Conservation (phyloP, 2,329 filamentous ascomycete genomes). For the Fusarium robinianum region DNA sequence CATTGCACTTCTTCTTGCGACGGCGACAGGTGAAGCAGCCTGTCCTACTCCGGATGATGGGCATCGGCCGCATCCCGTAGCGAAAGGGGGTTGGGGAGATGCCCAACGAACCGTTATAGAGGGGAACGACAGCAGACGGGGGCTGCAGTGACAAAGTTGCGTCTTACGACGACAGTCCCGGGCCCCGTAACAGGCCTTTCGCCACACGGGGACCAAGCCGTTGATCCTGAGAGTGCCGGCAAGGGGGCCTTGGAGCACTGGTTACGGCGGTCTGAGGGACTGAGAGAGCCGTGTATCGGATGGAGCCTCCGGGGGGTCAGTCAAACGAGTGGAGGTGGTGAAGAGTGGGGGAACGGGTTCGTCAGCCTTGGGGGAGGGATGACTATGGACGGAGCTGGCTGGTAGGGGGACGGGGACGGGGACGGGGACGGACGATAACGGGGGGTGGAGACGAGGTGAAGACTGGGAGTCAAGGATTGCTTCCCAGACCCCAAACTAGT, state of each 20-base stretch:
- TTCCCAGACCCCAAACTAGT: neutral
- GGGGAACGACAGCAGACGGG: slow-evolving; percentile 2
- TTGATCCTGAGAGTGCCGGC: neutral
- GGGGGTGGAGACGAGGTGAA: neutral
- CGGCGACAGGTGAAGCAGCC: slow-evolving; percentile 56
- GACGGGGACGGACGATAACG: slow-evolving; percentile 1
- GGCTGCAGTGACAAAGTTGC: slow-evolving; percentile 6
- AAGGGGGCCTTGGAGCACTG: slow-evolving; percentile 6
- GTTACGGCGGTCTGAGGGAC: slow-evolving; percentile 3
- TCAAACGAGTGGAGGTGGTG: slow-evolving; percentile 31
- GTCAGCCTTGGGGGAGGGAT: slow-evolving; percentile 12
- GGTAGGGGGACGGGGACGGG: neutral
- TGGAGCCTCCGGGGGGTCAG: slow-evolving; percentile 24
- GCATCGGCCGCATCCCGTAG: slow-evolving; percentile 39
- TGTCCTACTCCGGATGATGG: slow-evolving; percentile 45
- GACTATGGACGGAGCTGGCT: slow-evolving; percentile 2
- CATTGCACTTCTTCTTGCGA: slow-evolving; percentile 60
- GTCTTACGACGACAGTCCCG: neutral
- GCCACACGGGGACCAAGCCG: neutral
- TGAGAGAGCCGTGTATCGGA: slow-evolving; percentile 22
- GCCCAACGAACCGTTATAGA: no score
- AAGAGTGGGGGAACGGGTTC: slow-evolving; percentile 27
- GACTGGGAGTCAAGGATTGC: neutral
- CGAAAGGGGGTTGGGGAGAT: no score
- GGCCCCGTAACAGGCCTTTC: neutral